phyloP scores from a whole-genome alignment of 2,329 filamentous ascomycete species.

The Fusarium sarcochroum region DNA sequence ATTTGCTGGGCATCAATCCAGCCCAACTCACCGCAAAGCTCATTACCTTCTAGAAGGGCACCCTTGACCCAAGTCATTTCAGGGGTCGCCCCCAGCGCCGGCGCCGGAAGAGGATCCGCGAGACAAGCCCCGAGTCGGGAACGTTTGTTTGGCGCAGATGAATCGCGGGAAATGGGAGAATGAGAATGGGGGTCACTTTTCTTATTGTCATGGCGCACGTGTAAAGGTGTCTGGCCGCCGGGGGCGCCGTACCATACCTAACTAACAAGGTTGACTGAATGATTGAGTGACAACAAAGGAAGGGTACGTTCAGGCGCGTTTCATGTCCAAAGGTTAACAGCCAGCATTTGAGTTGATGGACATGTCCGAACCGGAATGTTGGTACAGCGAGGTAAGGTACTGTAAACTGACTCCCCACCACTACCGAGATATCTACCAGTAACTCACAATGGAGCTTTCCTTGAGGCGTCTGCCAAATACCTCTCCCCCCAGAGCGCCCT shows the following conservation, averaged over 20 bases:
- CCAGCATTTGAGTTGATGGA: no score
- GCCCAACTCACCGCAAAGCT: conserved; percentile 14
- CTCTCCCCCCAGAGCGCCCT: background rate
- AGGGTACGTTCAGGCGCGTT: conserved; percentile 3
- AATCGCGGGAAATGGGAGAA: conserved; percentile 24
- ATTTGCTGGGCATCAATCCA: conserved; percentile 31
- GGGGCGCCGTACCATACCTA: conserved; percentile 13
- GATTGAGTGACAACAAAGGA: no score
- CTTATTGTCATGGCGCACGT: conserved; percentile 37
- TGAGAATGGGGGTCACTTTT: conserved; percentile 7
- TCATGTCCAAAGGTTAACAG: conserved; percentile 7
- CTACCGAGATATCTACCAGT: no score
- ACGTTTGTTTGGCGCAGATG: conserved; percentile 36
- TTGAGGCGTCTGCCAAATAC: conserved; percentile 8
- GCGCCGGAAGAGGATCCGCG: conserved; percentile 45
- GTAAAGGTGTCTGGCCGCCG: conserved; percentile 33
- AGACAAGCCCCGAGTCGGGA: conserved; percentile 38
- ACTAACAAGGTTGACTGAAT: conserved; percentile 25
- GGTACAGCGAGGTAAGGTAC: no score
- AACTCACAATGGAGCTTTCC: background rate
- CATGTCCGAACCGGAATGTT: no score
- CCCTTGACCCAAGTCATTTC: conserved; percentile 36
- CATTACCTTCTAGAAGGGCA: conserved; percentile 46
- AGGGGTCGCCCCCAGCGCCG: conserved; percentile 35
- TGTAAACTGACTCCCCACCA: no score